Conservation (phyloP, 805 yeast genomes). For the Ogataea zsoltii region DNA sequence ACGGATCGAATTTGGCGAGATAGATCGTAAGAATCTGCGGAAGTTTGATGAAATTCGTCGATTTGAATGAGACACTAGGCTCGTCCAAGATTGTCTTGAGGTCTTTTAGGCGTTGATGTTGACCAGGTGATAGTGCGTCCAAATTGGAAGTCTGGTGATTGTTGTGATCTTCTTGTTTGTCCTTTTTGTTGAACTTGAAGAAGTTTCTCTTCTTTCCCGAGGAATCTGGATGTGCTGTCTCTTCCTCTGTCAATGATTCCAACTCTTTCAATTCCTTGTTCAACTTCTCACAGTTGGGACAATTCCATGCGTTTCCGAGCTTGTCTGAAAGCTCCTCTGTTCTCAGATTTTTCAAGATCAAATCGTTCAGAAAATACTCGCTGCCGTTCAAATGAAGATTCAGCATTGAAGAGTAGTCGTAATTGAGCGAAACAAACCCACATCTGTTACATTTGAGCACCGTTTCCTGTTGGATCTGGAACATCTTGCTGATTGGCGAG, state of each 20-base stretch:
- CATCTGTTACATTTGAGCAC: conserved; percentile 64
- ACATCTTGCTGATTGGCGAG: conserved; percentile 64
- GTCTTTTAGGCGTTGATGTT: conserved; percentile 24
- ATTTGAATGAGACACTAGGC: conserved; percentile 32
- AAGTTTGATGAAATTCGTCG: conserved; percentile 35
- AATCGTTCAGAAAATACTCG: conserved; percentile 49
- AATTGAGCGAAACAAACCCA: conserved; percentile 58
- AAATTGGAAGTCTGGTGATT: conserved; percentile 6
- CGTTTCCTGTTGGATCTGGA: conserved; percentile 75
- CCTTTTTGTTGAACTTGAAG: conserved; percentile 23
- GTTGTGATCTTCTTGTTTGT: conserved; percentile 12
- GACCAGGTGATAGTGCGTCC: conserved; percentile 20
- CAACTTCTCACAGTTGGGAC: conserved; percentile 63
- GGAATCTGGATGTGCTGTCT: conserved; percentile 12
- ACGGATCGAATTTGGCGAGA: conserved; percentile 33
- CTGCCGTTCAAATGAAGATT: conserved; percentile 29
- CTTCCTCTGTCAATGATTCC: conserved; percentile 12
- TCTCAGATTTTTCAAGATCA: conserved; percentile 59
- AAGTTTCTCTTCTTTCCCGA: conserved; percentile 34
- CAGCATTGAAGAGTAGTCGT: conserved; percentile 37
- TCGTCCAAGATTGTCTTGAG: conserved; percentile 19
- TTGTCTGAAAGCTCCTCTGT: conserved; percentile 62
- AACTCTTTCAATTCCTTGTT: conserved; percentile 21
- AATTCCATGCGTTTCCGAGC: conserved; percentile 79
- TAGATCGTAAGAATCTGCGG: conserved; percentile 36